Base-by-base conservation (phyloP, 805 yeast species). In the Tetrapisispora nanseiensis region DNA sequence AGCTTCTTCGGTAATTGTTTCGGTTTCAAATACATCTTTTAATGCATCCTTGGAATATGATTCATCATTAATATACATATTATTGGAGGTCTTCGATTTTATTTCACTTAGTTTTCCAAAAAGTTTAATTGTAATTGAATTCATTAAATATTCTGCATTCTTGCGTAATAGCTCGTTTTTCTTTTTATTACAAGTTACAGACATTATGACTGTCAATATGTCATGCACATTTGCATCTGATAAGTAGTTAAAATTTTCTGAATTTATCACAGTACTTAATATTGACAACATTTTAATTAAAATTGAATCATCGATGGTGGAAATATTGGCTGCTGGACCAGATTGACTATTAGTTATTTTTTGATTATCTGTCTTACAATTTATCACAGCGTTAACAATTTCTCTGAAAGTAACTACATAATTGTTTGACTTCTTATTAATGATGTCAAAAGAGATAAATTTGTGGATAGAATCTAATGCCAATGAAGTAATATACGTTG, bases 291-390 rank as follows among this genome's bases (percentile, higher is more conserved):
- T 90, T 54, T 83, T 84, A 39, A 87, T 70, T 36, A 90, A 67
- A 3, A 90, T 87, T 1, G 90, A 82, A 57, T 90, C 97, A 63
- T 90, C 97, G n/a, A 35, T 23, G 15, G 13, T 33, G 3, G 37
- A 33, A 33, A 33, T 15, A 22, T 35, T 35, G 26, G 11, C 26
- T 24, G 31, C 22, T 19, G 30, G 3, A 16, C 16, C 21, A 32
- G 85, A 80, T 32, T 80, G 73, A 57, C 86, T 94, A 57, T 89
- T 81, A 29, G 80, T 72, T 57, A 86, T 94, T 56, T 89, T 96
- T 1, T 89, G 80, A 4, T 95, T 95, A 66, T 89, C 96, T 56
- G 89, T 90, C 31, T 95, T 76, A 62, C 97, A 89, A 58, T 86
- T 95, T 0, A 96, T 84, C 46, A 90, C 70, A 0, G 96, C 74